These are phyloP conservation scores for Claviceps monticola DNA, from an alignment of 2,329 filamentous ascomycete species.

Conservation along the genomic window DNA sequence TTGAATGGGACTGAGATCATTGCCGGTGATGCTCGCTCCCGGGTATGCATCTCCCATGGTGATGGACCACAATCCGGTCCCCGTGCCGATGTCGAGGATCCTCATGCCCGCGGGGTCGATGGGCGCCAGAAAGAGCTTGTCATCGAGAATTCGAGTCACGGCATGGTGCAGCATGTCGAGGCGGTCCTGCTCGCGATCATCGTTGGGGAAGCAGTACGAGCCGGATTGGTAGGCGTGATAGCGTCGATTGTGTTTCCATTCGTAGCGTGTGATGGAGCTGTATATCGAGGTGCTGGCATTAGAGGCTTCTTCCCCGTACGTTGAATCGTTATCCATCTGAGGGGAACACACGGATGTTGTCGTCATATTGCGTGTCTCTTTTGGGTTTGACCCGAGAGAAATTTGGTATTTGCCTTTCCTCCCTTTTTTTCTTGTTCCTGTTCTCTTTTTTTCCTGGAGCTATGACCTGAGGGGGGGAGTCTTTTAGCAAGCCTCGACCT, in stretches of 20 bases:
- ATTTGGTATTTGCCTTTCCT: neutral
- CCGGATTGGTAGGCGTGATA: conserved; percentile 26
- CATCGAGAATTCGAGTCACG: conserved; percentile 18
- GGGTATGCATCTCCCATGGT: conserved; percentile 24
- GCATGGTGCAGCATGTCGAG: conserved; percentile 26
- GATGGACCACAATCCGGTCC: conserved; percentile 35
- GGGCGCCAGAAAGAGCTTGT: conserved; percentile 22
- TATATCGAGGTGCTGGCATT: conserved; percentile 15
- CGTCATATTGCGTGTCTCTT: neutral
- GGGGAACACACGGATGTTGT: neutral
- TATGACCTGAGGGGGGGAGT: neutral
- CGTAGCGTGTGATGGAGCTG: conserved; percentile 20
- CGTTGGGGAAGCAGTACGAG: conserved; percentile 24
- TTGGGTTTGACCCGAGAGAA: no score
- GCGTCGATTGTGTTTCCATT: conserved; percentile 26
- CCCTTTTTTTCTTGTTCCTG: neutral
- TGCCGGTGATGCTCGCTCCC: conserved; percentile 22
- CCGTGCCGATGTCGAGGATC: conserved; percentile 31
- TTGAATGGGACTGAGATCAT: conserved; percentile 30
- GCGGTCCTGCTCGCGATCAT: conserved; percentile 24
- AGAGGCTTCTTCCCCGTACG: conserved; percentile 7
- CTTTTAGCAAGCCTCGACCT: neutral
- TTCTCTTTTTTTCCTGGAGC: neutral
- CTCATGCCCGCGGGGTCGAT: conserved; percentile 23
- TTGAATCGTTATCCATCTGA: conserved; percentile 7